phyloP scores from a whole-genome alignment of 257 asterid genomes.

The Datura wrightii region DNA sequence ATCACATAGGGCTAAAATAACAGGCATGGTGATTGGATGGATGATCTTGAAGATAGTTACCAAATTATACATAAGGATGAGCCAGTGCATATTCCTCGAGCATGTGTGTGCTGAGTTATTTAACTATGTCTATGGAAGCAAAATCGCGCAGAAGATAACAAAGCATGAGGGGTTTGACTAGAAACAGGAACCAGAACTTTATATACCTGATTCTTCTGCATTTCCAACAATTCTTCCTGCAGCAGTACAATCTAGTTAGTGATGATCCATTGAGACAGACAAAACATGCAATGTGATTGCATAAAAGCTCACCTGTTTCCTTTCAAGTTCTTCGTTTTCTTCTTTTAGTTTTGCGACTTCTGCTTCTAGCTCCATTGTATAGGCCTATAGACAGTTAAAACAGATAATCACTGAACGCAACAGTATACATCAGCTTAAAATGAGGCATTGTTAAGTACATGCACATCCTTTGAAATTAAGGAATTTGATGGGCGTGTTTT shows the following conservation, averaged over 20 bases:
- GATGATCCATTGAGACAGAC: not conserved
- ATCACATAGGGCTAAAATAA: not conserved
- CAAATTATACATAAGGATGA: not conserved
- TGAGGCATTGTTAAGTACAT: not conserved
- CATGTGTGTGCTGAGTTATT: not conserved
- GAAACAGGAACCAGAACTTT: not conserved
- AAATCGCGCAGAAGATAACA: not conserved
- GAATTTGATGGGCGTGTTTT: not conserved
- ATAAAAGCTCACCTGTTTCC: constrained; percentile 63
- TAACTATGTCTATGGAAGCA: not conserved
- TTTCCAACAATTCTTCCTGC: constrained; percentile 53
- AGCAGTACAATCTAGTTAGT: constrained; percentile 18
- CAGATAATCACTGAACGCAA: constrained; percentile 4
- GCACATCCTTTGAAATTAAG: not conserved
- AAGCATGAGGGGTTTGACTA: not conserved
- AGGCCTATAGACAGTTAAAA: constrained; percentile 58
- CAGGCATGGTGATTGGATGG: not conserved
- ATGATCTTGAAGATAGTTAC: not conserved
- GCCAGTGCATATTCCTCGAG: not conserved
- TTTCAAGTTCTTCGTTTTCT: constrained; percentile 71
- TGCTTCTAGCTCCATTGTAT: constrained; percentile 83
- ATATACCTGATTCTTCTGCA: constrained; percentile 62
- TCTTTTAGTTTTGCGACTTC: constrained; percentile 92
- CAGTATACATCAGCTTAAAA: not conserved
- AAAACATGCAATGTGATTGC: not conserved